Evolutionary conservation across 164 flowering plant genomes (phyloP), one percentile per base, ranked within the genome.

Genomic region (Amborella trichopoda): DNA sequence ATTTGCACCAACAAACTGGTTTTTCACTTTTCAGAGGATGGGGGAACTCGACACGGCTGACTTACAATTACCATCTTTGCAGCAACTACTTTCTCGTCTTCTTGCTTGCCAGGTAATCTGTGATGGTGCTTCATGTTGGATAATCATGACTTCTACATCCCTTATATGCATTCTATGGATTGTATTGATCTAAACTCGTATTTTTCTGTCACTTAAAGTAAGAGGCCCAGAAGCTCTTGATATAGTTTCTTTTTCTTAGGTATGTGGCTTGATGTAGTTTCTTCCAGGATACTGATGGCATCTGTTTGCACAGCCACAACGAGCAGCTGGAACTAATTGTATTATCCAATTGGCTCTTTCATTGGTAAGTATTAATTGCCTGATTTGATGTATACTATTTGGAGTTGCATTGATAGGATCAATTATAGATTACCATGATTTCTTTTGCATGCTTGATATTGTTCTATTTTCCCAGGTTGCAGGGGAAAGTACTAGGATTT

Each of bases 31-130:
- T 8, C 84, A 93, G 99, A 84, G 89, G 67, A 88, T 77, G 26
- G 83, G 75, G 65, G 99, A 88, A 45, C 60, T 88, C 60, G 87
- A 81, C 53, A 85, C 96, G 45, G 69, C 57, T 34, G 94, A 87
- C 13, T 63, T 93, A 70, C 99, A 88, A 14, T 65, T 93, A 50
- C 96, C 96, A 53, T 94, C 95, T 34, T 58, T 93, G 68, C 99
- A 93, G 58, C 88, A 83, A 60, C 91, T 93, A 49, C 80, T 84
- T 22, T 69, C 48, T 56, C 94, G 99, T 49, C 83, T 79, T 50
- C 65, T 88, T 69, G 78, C 70, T 61, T 93, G 99, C 62, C 88
- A 80, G 96, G 96, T 88, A 58, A 50, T 25, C 44, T n/a, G n/a
- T n/a, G n/a, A n/a, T n/a, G n/a, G n/a, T n/a, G n/a, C n/a, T n/a